Conservation (phyloP, 148 eudicot genomes). For the Nyssa sinensis region DNA sequence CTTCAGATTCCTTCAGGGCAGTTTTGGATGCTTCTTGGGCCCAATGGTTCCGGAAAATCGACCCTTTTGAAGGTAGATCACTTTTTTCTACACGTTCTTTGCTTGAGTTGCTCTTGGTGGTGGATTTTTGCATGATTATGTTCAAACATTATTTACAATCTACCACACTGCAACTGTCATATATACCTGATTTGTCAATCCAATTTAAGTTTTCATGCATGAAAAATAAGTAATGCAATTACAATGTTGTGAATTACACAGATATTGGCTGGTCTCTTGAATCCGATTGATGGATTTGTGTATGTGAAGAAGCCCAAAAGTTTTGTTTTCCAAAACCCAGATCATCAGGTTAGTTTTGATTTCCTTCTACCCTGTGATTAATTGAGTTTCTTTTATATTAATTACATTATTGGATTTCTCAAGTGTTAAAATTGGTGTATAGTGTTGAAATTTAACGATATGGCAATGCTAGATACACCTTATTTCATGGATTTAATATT, state of each 20-base stretch:
- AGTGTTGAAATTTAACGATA: neutral
- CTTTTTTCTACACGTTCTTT: neutral
- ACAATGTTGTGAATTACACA: constrained; percentile 27
- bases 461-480: neutral
- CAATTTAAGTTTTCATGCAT: neutral
- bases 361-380: constrained; percentile 10
- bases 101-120: neutral
- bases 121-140: neutral
- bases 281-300: constrained; percentile 62
- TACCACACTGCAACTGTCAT: neutral
- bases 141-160: neutral
- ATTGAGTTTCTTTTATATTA: neutral
- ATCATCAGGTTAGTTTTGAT: constrained; percentile 75
- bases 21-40: constrained; percentile 99
- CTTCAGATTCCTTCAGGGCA: constrained; percentile 76
- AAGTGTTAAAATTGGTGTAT: neutral
- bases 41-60: constrained; percentile 92
- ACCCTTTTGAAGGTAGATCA: constrained; percentile 74
- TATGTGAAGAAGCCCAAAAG: constrained; percentile 75
- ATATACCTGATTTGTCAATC: neutral
- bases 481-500: neutral
- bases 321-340: constrained; percentile 96
- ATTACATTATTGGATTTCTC: neutral
- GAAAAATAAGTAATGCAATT: neutral
- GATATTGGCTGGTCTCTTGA: constrained; percentile 88